Conservation (phyloP, 1,139 yeast species). For the Blastobotrys serpentis region DNA sequence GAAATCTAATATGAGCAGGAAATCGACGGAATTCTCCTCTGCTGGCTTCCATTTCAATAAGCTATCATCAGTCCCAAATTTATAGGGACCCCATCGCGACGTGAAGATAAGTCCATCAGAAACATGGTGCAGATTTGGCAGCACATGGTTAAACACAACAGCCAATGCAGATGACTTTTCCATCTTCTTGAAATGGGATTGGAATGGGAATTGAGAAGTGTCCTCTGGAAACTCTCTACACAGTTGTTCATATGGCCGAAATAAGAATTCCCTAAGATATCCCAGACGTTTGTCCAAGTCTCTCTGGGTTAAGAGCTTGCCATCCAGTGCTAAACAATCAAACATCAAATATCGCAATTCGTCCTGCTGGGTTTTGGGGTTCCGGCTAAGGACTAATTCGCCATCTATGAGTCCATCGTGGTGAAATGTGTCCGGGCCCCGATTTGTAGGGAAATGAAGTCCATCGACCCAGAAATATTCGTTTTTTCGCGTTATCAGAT, state of each 20-base stretch:
- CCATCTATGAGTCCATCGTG: conserved; percentile 92
- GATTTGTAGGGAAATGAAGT: conserved; percentile 68
- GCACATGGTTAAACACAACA: conserved; percentile 67
- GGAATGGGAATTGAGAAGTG: conserved; percentile 77
- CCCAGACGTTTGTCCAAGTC: conserved; percentile 81
- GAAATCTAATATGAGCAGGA: conserved; percentile 68
- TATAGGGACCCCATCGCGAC: conserved; percentile 83
- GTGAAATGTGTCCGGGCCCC: conserved; percentile 59
- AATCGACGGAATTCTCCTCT: conserved; percentile 90
- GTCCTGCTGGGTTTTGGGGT: conserved; percentile 50
- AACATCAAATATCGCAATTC: conserved; percentile 82
- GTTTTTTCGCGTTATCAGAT: conserved; percentile 79
- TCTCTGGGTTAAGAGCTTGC: conserved; percentile 64
- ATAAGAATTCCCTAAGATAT: conserved; percentile 77
- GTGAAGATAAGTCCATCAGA: conserved; percentile 95
- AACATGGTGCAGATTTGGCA: conserved; percentile 73
- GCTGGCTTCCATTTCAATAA: conserved; percentile 95
- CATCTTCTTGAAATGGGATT: conserved; percentile 84
- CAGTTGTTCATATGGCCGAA: conserved; percentile 74
- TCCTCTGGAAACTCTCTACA: conserved; percentile 69
- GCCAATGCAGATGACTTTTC: conserved; percentile 75
- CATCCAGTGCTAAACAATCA: conserved; percentile 86
- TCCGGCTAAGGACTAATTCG: conserved; percentile 59
- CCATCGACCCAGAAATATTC: conserved; percentile 80
- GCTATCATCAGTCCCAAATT: conserved; percentile 78